Base-by-base conservation (phyloP, 441 rosid genomes). In the Erysimum cheiri region DNA sequence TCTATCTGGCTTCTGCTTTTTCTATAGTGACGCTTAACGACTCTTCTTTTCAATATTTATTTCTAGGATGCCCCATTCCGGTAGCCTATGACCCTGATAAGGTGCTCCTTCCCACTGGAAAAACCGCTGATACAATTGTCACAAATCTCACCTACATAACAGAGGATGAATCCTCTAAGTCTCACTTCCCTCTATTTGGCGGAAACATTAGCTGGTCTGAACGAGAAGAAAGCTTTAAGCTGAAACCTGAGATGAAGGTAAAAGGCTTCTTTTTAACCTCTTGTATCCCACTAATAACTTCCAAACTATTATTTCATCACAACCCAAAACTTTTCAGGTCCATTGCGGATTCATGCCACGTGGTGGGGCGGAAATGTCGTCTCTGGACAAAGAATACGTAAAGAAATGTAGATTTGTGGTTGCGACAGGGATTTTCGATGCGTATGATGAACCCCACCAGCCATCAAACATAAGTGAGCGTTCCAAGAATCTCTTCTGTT, bases 401-500 rank as follows among this genome's bases (percentile, higher is more conserved):
- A 76, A 85, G 81, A 90, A 86, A 46, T 92, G 99, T 74, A 83
- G 78, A 76, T 92, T 86, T 72, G 97, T 90, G 66, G 96, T 95
- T 64, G 98, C 97, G 2, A 90, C 98, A 4, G 98, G 97, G 41
- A 92, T 88, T 70, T 95, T 95, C 59, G 98, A 95, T 69, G 97
- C 94, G 37, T 94, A 94, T 69, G 99, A 95, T 74, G 67, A 80
- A 69, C 97, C 98, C 17, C 90, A 90, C 76, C 97, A 90, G 80
- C 99, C 99, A 29, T 80, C 96, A 32, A 88, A 92, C 73, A 76
- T 92, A 75, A 95, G 98, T 43, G 28, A 65, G 5, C 92, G 88
- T 64, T 95, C 98, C 14, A 84, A 78, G 82, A 77, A 80, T 49
- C 92, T 92, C 66, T 95, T 95, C 79, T 92, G 98, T 74, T 95